phyloP scores from a whole-genome alignment of 2,329 filamentous ascomycete species.

The Microsporum ferrugineum region DNA sequence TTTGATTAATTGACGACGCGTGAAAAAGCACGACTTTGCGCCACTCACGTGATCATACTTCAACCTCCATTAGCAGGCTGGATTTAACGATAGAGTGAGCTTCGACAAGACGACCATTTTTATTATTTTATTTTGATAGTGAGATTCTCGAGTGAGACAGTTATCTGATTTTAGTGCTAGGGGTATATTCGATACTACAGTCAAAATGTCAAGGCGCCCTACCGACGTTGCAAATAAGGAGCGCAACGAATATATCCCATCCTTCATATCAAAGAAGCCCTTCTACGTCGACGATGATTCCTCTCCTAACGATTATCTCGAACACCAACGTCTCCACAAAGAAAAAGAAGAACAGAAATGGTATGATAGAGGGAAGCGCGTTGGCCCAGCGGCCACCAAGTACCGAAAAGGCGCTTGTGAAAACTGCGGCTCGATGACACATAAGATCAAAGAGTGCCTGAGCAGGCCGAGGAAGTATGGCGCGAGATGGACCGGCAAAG shows the following conservation, averaged over 20 bases:
- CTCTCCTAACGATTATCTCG: slow-evolving; percentile 73
- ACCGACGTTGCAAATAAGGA: slow-evolving; percentile 56
- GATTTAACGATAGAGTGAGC: background rate
- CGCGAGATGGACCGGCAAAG: slow-evolving; percentile 80
- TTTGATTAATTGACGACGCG: background rate
- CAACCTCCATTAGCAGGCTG: background rate
- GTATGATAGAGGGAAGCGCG: slow-evolving; percentile 82
- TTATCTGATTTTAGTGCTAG: background rate
- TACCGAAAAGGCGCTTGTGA: slow-evolving; percentile 97
- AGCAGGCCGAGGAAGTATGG: slow-evolving; percentile 78
- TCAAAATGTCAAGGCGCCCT: slow-evolving; percentile 39
- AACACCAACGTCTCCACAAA: slow-evolving; percentile 82
- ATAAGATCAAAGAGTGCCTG: slow-evolving; percentile 89
- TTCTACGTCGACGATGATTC: slow-evolving; percentile 81
- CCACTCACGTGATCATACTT: background rate
- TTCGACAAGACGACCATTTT: background rate
- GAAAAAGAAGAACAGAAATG: slow-evolving; percentile 61
- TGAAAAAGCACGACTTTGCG: background rate
- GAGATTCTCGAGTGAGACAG: background rate
- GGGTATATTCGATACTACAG: background rate
- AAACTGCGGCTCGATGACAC: slow-evolving; percentile 94
- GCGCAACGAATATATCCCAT: slow-evolving; percentile 96
- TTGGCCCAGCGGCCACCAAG: slow-evolving; percentile 81
- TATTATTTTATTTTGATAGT: background rate
- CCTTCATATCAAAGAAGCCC: slow-evolving; percentile 94